Evolutionary conservation across 2,329 filamentous ascomycete genomes (phyloP).

Genomic region (Knufia petricola): DNA sequence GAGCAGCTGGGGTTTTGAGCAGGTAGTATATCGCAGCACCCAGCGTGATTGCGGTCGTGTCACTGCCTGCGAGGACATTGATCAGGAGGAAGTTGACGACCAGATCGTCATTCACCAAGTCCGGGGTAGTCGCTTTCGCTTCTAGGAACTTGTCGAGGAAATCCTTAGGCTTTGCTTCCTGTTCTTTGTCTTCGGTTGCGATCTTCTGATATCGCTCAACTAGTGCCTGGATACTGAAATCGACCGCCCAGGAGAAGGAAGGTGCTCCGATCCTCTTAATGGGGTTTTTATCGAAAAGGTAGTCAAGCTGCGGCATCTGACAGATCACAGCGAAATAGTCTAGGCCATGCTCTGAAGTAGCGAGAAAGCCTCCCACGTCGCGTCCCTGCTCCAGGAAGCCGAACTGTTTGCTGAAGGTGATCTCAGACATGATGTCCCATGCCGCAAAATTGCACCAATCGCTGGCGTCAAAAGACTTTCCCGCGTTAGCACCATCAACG

Average conservation of each 20-base stretch:
- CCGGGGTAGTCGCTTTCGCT: neutral
- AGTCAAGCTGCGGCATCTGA: conserved; percentile 25
- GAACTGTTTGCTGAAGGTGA: conserved; percentile 24
- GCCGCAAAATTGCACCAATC: conserved; percentile 30
- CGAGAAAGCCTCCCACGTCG: conserved; percentile 24
- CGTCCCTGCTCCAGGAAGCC: conserved; percentile 24
- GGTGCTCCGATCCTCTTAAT: conserved; percentile 24
- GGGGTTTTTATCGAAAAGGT: conserved; percentile 25
- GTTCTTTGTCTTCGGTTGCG: conserved; percentile 17
- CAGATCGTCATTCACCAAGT: neutral
- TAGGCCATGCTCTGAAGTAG: conserved; percentile 20
- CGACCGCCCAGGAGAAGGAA: conserved; percentile 13
- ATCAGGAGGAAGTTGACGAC: conserved; percentile 1
- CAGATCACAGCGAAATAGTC: conserved; percentile 24
- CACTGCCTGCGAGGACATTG: conserved; percentile 16
- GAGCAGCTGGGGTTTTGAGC: conserved; percentile 31
- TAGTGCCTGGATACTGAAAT: conserved; percentile 20
- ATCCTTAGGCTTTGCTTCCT: conserved; percentile 23
- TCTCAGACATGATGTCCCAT: conserved; percentile 25
- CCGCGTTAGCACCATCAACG: conserved; percentile 21
- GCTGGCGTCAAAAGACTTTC: conserved; percentile 30
- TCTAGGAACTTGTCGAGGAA: conserved; percentile 37
- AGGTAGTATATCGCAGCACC: conserved; percentile 32
- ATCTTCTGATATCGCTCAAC: conserved; percentile 10
- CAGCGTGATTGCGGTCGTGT: conserved; percentile 10